These are phyloP conservation scores for Septoria petroselini DNA, from an alignment of 2,329 filamentous ascomycete species.

Conservation along the genomic window DNA sequence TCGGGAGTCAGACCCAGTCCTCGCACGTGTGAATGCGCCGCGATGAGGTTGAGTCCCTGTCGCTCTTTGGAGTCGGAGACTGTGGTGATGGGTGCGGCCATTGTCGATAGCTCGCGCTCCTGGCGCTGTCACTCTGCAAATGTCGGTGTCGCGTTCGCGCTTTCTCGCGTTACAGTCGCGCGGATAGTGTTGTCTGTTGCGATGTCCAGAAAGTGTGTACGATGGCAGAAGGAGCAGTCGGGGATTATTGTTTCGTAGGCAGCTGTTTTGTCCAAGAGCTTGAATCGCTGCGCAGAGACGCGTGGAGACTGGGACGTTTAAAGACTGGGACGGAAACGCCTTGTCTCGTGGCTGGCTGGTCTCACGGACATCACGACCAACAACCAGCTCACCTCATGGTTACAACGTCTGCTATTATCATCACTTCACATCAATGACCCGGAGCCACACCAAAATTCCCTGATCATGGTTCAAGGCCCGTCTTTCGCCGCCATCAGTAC, in stretches of 20 bases:
- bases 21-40: slow-evolving; percentile 95
- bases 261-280: too few species aligned
- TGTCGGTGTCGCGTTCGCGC: too few species aligned
- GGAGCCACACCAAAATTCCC: background rate
- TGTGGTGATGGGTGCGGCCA: slow-evolving; percentile 61
- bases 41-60: slow-evolving; percentile 93
- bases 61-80: slow-evolving; percentile 95
- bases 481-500: slow-evolving; percentile 22
- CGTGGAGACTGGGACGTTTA: too few species aligned
- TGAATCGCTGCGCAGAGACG: too few species aligned
- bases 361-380: too few species aligned
- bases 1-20: slow-evolving; percentile 90
- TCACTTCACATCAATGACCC: background rate
- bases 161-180: too few species aligned
- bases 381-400: background rate
- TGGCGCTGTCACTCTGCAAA: background rate
- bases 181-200: background rate
- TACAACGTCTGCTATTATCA: background rate
- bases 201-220: too few species aligned
- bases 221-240: too few species aligned
- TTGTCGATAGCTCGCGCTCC: slow-evolving; percentile 11
- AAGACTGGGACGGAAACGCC: too few species aligned
- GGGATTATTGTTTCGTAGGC: too few species aligned
- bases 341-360: too few species aligned
- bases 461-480: slow-evolving; percentile 24